phyloP scores from a whole-genome alignment of 306 rosid genomes.

The Luffa aegyptiaca region DNA sequence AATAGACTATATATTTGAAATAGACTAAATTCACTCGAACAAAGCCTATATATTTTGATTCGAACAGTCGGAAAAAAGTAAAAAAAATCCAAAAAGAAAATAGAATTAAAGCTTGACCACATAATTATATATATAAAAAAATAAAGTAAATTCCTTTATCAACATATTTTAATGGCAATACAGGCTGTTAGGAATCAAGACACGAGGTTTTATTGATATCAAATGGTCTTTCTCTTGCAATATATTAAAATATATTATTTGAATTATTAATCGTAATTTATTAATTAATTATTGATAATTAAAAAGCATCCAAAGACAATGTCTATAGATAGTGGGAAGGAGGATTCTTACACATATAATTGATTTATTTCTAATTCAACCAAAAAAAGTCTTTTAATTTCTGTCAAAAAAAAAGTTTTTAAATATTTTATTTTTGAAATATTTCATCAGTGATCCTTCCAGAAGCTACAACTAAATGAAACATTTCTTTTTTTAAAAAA shows the following conservation, averaged over 20 bases:
- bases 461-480: background rate
- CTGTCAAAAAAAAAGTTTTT: background rate
- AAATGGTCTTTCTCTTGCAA: background rate
- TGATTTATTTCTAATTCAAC: background rate
- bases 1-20: too few relatives aligned
- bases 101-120: background rate
- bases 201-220: slow-evolving; percentile 30
- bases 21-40: background rate
- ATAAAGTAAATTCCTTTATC: slow-evolving; percentile 14
- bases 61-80: background rate
- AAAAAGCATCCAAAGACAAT: background rate
- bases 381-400: background rate
- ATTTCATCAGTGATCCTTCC: background rate
- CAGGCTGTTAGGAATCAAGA: slow-evolving; percentile 54
- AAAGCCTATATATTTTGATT: background rate
- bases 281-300: background rate
- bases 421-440: background rate
- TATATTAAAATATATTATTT: background rate
- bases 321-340: slow-evolving; percentile 6
- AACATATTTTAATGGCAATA: slow-evolving; percentile 20
- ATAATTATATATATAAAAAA: background rate
- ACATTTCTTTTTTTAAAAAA: background rate
- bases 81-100: background rate
- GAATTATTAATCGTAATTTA: background rate
- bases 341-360: background rate